Evolutionary conservation across 1,139 yeast genomes (phyloP).

Genomic region (Debaryomyces subglobosus): DNA sequence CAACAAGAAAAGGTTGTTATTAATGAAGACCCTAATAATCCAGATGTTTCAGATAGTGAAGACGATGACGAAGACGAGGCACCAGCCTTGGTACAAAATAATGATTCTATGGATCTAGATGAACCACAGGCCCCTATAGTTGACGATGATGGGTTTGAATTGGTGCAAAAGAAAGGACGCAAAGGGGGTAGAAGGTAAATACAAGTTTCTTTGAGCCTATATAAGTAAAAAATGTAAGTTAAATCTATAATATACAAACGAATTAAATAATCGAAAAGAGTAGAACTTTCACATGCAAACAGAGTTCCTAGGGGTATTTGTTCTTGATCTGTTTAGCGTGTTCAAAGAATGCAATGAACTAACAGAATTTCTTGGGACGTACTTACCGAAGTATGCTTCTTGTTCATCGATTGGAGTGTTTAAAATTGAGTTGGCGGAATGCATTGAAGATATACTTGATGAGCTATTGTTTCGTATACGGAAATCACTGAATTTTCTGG

Average conservation of each 20-base stretch:
- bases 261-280: slow-evolving; percentile 1
- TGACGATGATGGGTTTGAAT: slow-evolving; percentile 92
- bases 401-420: slow-evolving; percentile 37
- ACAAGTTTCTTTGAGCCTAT: background rate
- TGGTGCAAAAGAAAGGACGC: slow-evolving; percentile 73
- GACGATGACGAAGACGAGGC: slow-evolving; percentile 46
- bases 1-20: slow-evolving; percentile 38
- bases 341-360: slow-evolving; percentile 47
- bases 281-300: slow-evolving; percentile 26
- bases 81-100: slow-evolving; percentile 23
- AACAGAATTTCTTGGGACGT: slow-evolving; percentile 34
- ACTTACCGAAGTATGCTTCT: slow-evolving; percentile 24
- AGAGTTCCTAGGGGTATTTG: slow-evolving; percentile 45
- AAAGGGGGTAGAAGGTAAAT: slow-evolving; percentile 24
- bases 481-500: slow-evolving; percentile 51
- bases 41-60: slow-evolving; percentile 52
- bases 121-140: slow-evolving; percentile 61
- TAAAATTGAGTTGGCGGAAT: slow-evolving; percentile 23
- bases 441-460: slow-evolving; percentile 25
- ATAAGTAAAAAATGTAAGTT: slow-evolving; percentile 1
- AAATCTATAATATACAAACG: background rate
- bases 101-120: slow-evolving; percentile 43
- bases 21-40: slow-evolving; percentile 62
- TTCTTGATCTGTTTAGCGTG: slow-evolving; percentile 42
- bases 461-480: slow-evolving; percentile 30